These are phyloP conservation scores for Beauveria brongniartii DNA, from an alignment of 2,329 filamentous ascomycete genomes.

Conservation along the genomic window DNA sequence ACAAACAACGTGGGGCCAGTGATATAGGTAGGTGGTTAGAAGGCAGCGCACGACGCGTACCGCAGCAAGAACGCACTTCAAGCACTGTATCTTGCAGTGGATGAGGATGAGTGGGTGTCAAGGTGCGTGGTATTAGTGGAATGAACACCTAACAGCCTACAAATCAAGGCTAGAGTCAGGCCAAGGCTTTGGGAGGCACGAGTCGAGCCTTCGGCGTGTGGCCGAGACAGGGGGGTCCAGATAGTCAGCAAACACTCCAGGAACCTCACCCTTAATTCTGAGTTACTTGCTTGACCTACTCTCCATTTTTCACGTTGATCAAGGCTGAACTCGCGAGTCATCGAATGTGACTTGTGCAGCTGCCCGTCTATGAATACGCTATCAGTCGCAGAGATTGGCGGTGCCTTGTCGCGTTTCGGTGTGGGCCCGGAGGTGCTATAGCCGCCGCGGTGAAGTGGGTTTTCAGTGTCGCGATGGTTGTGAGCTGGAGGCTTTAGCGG, in stretches of 20 bases:
- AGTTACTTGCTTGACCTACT: background rate
- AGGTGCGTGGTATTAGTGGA: too few species aligned
- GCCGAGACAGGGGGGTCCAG: too few species aligned
- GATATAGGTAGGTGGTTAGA: background rate
- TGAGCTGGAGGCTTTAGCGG: background rate
- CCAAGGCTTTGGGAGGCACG: too few species aligned
- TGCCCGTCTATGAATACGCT: background rate
- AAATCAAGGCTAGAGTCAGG: too few species aligned
- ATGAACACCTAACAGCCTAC: background rate
- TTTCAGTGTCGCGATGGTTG: background rate
- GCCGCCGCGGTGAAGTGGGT: constrained; percentile 6
- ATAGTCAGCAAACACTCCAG: too few species aligned
- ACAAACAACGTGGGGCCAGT: background rate
- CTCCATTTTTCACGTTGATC: too few species aligned
- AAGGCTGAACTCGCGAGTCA: background rate
- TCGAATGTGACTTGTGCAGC: background rate
- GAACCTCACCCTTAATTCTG: background rate
- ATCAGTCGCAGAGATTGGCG: background rate
- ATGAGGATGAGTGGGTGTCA: background rate
- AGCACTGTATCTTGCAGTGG: background rate
- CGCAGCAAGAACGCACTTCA: background rate
- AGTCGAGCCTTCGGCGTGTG: too few species aligned
- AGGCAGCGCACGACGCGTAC: background rate
- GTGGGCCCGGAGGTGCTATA: constrained; percentile 4
- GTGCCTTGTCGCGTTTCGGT: constrained; percentile 5